Base-by-base conservation (phyloP, 129 eudicot species). In the Arctium minus region DNA sequence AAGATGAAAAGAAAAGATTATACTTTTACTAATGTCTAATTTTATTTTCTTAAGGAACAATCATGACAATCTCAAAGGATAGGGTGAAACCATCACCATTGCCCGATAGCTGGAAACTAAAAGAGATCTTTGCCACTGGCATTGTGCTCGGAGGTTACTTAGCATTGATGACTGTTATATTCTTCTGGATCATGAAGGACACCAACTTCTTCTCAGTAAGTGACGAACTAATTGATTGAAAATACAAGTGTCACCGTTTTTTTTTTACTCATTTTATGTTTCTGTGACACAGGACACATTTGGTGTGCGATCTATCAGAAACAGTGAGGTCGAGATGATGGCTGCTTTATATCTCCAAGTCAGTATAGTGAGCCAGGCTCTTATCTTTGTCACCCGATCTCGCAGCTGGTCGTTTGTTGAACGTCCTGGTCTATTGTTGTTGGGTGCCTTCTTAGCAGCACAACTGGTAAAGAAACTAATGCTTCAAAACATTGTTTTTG, bases 11-110 rank as follows among this genome's bases (percentile, higher is more conserved):
- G 53, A 44, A 44, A 44, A 44, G 29, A 60, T 4, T 60, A 2
- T 62, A 2, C 0, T 64, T 22, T 32, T 48, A 78, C 78, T 68
- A 77, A 88, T 69, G 7, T 73, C 6, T 15, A 5, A 27, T 29
- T 18, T 27, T 71, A 13, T 79, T 80, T 62, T 74, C 44, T 29
- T 22, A 42, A 96, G 99, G 99, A 27, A 96, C 99, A 31, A 96
- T 96, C 60, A 96, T 96, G 99, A 96, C 99, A 42, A 96, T 96
- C 86, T 93, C 99, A 36, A 93, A 96, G 97, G 99, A 96, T 74
- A 83, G 99, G 71, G 99, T 96, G 78, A 93, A 93, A 85, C 99
- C 99, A 56, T 96, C 99, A 35, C 99, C 99, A 5, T 69, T 91
- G 72, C 99, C 99, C 1, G 98, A 96, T 82, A 96, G 98, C 88